Evolutionary conservation across 495 filamentous ascomycete genomes (phyloP), one percentile per base, ranked within the genome.

Genomic region (Lichenothelia convexa): DNA sequence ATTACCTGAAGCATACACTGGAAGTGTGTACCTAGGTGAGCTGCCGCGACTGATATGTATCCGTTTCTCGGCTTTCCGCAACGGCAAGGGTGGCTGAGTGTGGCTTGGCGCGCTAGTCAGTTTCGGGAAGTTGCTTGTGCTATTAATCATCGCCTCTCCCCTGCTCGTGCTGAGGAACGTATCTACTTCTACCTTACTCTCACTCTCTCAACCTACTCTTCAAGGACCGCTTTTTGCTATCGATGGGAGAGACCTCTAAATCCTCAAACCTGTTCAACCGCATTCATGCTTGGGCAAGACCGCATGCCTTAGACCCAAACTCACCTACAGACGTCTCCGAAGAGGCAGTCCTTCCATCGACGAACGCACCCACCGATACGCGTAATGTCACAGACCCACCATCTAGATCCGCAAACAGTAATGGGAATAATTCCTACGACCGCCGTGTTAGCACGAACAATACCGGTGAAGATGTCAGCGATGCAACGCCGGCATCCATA

Each of bases 201-300:
- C 33, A 4, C 21, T n/a, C 33, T 9, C 27, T 17, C 18, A 5
- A 15, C 32, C 18, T 19, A 17, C 30, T 20, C 31, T 18, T 17
- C 38, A 18, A 38, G 9, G 13, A 12, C 29, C 36, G 27, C 21
- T 26, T 29, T 31, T 39, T 30, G 40, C 55, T 48, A 48, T 72
- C 68, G 68, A 75, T 77, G 72, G 73, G 70, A 68, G 61, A 74
- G 62, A 59, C 60, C 56, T 69, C 65, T 56, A 54, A 64, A 59
- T 46, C 65, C 45, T 48, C 60, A 45, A 52, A 55, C 51, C 54
- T 56, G 51, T 59, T 59, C 70, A 62, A 70, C 65, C 62, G 64
- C 57, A 63, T 65, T 49, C 63, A 67, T 60, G 71, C 66, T 56
- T 66, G 61, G 60, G 60, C 57, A 53, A 61, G 59, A 57, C 57